These are phyloP conservation scores for Agrocybe praecox DNA, from an alignment of 768 basidiomycete genomes.

Conservation along the genomic window DNA sequence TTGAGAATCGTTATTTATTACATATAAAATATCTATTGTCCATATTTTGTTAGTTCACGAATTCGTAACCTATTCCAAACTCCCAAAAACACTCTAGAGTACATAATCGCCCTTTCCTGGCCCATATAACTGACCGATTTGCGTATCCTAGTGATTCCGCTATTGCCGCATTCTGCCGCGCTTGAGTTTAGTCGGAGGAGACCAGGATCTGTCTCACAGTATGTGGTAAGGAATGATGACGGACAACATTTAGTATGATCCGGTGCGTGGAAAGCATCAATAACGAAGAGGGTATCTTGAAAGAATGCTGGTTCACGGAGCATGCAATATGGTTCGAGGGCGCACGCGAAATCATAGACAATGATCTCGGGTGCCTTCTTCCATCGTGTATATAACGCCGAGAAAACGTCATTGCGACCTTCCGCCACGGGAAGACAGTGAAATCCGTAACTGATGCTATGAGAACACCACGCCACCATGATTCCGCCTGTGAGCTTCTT, in stretches of 20 bases:
- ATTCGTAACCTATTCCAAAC: slow-evolving; percentile 14
- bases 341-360: not conserved
- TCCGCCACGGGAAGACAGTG: slow-evolving; percentile 33
- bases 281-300: slow-evolving; percentile 26
- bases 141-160: slow-evolving; percentile 22
- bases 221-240: slow-evolving; percentile 27
- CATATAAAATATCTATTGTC: no score
- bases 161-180: slow-evolving; percentile 34
- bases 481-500: slow-evolving; percentile 14
- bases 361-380: slow-evolving; percentile 23
- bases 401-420: slow-evolving; percentile 39
- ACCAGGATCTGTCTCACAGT: slow-evolving; percentile 23
- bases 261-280: slow-evolving; percentile 32
- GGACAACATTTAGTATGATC: slow-evolving; percentile 29
- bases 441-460: slow-evolving; percentile 33
- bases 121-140: slow-evolving; percentile 31
- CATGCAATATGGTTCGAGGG: no score
- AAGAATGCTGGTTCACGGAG: no score
- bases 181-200: slow-evolving; percentile 30
- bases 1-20: no score
- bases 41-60: no score
- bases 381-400: slow-evolving; percentile 33
- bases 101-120: slow-evolving; percentile 25
- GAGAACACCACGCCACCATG: slow-evolving; percentile 34
- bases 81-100: slow-evolving; percentile 22